phyloP scores from a whole-genome alignment of 306 rosid species.

The Dalbergia cochinchinensis region DNA sequence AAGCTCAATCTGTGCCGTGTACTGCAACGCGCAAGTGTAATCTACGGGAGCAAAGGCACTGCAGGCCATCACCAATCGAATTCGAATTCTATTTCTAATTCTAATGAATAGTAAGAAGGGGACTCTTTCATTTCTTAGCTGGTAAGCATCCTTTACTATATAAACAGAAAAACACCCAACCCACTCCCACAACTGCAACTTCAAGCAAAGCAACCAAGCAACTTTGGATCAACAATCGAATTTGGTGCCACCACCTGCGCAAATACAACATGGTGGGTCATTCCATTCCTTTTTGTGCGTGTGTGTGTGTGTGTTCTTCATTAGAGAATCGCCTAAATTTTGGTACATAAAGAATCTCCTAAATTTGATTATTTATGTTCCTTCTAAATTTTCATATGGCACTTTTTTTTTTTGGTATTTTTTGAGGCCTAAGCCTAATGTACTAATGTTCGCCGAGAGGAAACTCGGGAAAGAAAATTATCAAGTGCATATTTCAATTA shows the following conservation, averaged over 20 bases:
- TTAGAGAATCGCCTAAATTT: neutral
- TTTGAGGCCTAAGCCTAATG: neutral
- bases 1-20: constrained; percentile 49
- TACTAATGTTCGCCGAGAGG: neutral
- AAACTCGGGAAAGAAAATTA: too few species aligned
- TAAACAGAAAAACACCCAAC: neutral
- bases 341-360: neutral
- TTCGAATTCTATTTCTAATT: too few species aligned
- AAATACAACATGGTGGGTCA: constrained; percentile 48
- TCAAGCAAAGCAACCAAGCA: constrained; percentile 36
- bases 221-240: constrained; percentile 21
- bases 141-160: constrained; percentile 47
- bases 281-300: neutral
- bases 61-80: constrained; percentile 11
- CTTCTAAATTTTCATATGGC: neutral
- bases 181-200: constrained; percentile 10
- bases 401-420: neutral
- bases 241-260: neutral
- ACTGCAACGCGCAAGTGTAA: constrained; percentile 16
- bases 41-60: constrained; percentile 33
- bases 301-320: too few species aligned
- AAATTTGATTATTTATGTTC: neutral
- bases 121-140: constrained; percentile 34
- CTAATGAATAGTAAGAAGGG: too few species aligned
- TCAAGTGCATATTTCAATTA: too few species aligned